Base-by-base conservation (phyloP, 345 rosid species). In the Psidium friedrichsthalianum region DNA sequence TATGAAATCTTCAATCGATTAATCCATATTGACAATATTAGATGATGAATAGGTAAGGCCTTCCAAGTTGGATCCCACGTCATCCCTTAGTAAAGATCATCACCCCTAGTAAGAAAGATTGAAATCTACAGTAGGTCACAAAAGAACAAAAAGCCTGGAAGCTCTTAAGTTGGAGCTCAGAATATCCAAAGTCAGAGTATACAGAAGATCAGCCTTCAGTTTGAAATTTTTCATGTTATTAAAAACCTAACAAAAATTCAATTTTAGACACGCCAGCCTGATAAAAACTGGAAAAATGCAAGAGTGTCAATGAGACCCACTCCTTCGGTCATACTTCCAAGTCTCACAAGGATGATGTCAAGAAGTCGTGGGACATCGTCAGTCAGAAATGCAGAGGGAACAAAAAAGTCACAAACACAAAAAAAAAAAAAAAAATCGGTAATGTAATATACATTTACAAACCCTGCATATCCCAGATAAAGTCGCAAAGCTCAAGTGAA, bases 351-450 rank as follows among this genome's bases (percentile, higher is more conserved):
- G 57, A 21, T 55, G 57, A 55, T 55, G 25, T 20, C 25, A 21
- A 55, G 57, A 21, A 55, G 57, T 21, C 57, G 24, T 55, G 57
- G 57, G 25, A 55, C 57, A 55, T 55, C 25, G 78, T 69, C 78
- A 36, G 78, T 69, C 78, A 18, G 89, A 82, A 89, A 86, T 90
- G 85, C 91, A 88, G 89, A 88, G 56, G 83, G 87, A 82, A 80
- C 81, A 82, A 42, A 88, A 83, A 53, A 84, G 2, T 74, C 87
- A 88, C 87, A 78, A 85, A 84, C 56, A 47, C 47, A 87, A 86
- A 52, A 58, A 51, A n/a, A 86, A 52, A 58, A 51, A n/a, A 52
- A 58, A 42, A 86, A 58, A 84, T 53, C 82, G 69, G 58, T 21
- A 82, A 58, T 57, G 58, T 21, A 57, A 88, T 88, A 86, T 21